Conservation (phyloP, 73 alveolate genomes). For the Paramecium biaurelia region DNA sequence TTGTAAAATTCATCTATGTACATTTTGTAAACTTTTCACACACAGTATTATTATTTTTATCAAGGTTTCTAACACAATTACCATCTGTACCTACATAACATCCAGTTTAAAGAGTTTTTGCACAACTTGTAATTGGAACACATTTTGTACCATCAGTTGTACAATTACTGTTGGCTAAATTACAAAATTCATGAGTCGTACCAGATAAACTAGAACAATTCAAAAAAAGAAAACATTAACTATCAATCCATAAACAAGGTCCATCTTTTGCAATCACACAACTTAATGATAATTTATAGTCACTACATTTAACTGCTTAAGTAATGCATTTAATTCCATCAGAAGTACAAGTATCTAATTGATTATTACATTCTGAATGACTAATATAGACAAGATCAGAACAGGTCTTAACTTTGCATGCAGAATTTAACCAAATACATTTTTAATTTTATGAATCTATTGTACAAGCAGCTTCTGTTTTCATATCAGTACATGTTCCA, state of each 20-base stretch:
- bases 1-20: background rate
- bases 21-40: constrained; percentile 31
- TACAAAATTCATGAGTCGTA: background rate
- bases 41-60: background rate
- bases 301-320: background rate
- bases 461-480: background rate
- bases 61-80: background rate
- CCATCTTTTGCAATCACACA: background rate
- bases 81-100: constrained; percentile 48
- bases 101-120: background rate
- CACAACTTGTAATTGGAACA: background rate
- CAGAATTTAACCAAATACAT: background rate
- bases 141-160: constrained; percentile 53
- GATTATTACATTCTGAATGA: background rate
- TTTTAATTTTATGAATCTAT: background rate
- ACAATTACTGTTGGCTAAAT: background rate
- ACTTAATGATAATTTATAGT: background rate
- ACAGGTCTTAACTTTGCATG: background rate
- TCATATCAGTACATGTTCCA: background rate
- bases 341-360: background rate
- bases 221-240: background rate
- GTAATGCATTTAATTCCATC: constrained; percentile 20
- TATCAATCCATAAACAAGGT: constrained; percentile 11
- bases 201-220: background rate
- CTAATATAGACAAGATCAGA: background rate